Percentiles rank a stretch among this genome's conserved stretches.
Evolutionary conservation across 495 filamentous ascomycete species (phyloP).

Genomic region (Penicillium argentinense): DNA sequence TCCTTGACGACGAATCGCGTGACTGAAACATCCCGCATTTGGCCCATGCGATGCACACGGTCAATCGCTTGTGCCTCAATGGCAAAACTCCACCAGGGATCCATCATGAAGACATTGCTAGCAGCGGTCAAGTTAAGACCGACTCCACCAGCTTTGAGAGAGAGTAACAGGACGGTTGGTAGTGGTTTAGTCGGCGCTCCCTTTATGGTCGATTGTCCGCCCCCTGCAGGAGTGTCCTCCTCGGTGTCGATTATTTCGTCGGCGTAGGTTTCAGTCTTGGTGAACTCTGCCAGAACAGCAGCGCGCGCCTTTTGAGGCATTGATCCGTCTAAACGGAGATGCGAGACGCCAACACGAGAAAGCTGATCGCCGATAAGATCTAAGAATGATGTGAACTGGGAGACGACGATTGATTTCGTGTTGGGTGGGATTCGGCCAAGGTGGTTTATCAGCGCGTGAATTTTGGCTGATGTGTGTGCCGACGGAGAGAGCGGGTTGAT

Average conservation of each 20-base stretch:
- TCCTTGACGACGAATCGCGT: conserved; percentile 83
- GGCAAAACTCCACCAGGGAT: conserved; percentile 99
- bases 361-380: conserved; percentile 84
- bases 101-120: conserved; percentile 94
- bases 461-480: conserved; percentile 72
- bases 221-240: conserved; percentile 9
- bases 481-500: conserved; percentile 66
- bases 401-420: conserved; percentile 92
- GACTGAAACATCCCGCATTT: conserved; percentile 81
- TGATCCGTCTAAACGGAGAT: conserved; percentile 85
- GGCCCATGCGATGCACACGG: conserved; percentile 98
- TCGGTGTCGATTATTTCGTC: conserved; percentile 37
- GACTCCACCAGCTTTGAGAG: conserved; percentile 87
- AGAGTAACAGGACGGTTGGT: conserved; percentile 69
- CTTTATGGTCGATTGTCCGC: conserved; percentile 24
- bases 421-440: conserved; percentile 66
- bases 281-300: conserved; percentile 71
- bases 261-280: conserved; percentile 40
- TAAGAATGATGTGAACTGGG: conserved; percentile 95
- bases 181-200: conserved; percentile 21
- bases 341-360: conserved; percentile 64
- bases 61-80: conserved; percentile 98
- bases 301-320: conserved; percentile 85
- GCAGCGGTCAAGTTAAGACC: conserved; percentile 90
- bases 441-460: conserved; percentile 72